These are phyloP conservation scores for Lepiota subincarnata DNA, from an alignment of 768 basidiomycete species.

Conservation along the genomic window DNA sequence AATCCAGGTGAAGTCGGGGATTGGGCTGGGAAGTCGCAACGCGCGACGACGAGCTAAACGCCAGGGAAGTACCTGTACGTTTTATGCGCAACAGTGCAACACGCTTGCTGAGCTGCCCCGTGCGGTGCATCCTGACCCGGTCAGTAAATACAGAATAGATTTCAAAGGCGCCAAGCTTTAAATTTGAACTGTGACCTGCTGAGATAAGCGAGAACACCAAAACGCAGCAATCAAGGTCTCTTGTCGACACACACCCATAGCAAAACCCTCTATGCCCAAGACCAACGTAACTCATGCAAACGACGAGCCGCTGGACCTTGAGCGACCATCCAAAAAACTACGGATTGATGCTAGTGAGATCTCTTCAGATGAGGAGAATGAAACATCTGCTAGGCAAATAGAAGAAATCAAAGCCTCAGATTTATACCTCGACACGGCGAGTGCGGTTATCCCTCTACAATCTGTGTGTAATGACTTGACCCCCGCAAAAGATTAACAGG, in stretches of 20 bases:
- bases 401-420: slow-evolving; percentile 62
- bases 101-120: neutral
- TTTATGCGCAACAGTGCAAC: neutral
- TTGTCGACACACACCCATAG: neutral
- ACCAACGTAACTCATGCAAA: slow-evolving; percentile 11
- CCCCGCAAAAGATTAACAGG: slow-evolving; percentile 71
- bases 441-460: slow-evolving; percentile 23
- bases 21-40: slow-evolving; percentile 42
- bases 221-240: neutral
- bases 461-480: slow-evolving; percentile 11
- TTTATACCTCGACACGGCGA: slow-evolving; percentile 90
- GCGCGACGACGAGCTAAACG: slow-evolving; percentile 23
- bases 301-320: slow-evolving; percentile 13
- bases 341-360: slow-evolving; percentile 20
- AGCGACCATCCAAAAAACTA: slow-evolving; percentile 34
- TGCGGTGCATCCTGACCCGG: neutral
- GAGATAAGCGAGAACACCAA: slow-evolving; percentile 1
- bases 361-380: slow-evolving; percentile 32
- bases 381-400: slow-evolving; percentile 21
- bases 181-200: neutral
- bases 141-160: neutral
- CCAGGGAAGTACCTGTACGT: neutral
- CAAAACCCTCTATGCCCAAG: slow-evolving; percentile 2
- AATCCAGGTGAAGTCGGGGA: slow-evolving; percentile 59
- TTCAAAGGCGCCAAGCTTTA: neutral